These are phyloP conservation scores for Rosa hybrid DNA, from an alignment of 331 rosid species.

Conservation along the genomic window DNA sequence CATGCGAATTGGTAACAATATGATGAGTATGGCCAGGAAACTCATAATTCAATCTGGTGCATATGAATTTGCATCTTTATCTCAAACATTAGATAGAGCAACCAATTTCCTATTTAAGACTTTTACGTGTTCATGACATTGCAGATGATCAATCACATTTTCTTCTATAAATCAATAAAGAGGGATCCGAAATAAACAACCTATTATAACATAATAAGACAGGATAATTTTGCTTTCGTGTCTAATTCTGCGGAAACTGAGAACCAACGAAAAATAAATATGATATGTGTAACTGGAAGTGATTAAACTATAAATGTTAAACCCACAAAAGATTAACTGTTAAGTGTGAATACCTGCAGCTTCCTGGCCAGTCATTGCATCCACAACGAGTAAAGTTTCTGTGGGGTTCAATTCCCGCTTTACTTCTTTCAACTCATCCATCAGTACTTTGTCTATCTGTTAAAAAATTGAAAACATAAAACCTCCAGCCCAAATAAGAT, in stretches of 20 bases:
- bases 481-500: slow-evolving; percentile 8
- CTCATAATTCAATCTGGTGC: not conserved
- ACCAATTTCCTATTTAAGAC: not conserved
- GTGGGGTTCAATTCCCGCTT: slow-evolving; percentile 75
- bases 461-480: slow-evolving; percentile 20
- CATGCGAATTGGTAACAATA: not conserved
- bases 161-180: not conserved
- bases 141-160: not conserved
- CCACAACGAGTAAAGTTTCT: slow-evolving; percentile 94
- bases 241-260: not conserved
- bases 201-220: not conserved
- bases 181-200: not conserved
- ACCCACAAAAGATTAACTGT: not conserved
- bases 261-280: not conserved
- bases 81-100: not conserved
- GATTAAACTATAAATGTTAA: not conserved
- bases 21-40: not conserved
- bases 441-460: slow-evolving; percentile 97
- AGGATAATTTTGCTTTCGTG: not conserved
- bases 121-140: not conserved
- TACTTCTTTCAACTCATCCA: slow-evolving; percentile 97
- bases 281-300: not conserved
- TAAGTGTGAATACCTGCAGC: slow-evolving; percentile 71
- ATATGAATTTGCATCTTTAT: not conserved
- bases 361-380: slow-evolving; percentile 99